Evolutionary conservation across 257 asterid genomes (phyloP).

Genomic region (Solanum acaule): DNA sequence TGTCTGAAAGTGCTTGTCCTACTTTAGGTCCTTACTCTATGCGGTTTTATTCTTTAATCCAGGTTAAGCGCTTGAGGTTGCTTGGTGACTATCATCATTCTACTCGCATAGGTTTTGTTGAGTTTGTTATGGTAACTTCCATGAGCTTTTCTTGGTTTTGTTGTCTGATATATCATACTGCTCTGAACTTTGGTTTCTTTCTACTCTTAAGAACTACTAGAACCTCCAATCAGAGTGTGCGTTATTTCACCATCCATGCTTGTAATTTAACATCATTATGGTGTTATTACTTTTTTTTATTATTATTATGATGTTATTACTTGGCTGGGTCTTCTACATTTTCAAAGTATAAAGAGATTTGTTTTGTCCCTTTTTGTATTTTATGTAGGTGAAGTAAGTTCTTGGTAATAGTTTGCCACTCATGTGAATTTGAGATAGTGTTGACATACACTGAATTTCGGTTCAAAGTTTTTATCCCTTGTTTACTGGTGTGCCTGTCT

Average conservation of each 20-base stretch:
- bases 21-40: not conserved
- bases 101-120: slow-evolving; percentile 94
- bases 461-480: too few species aligned
- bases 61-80: slow-evolving; percentile 94
- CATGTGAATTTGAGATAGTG: too few species aligned
- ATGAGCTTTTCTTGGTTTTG: not conserved
- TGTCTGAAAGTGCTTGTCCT: not conserved
- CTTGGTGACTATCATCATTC: slow-evolving; percentile 95
- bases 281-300: not conserved
- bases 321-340: too few species aligned
- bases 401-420: too few species aligned
- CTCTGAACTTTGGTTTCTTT: not conserved
- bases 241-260: not conserved
- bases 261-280: not conserved
- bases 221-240: not conserved
- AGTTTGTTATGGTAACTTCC: slow-evolving; percentile 76
- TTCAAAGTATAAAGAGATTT: too few species aligned
- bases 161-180: not conserved
- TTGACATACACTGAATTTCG: too few species aligned
- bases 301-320: not conserved
- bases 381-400: too few species aligned
- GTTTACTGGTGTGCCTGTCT: too few species aligned
- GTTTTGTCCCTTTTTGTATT: too few species aligned
- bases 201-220: not conserved
- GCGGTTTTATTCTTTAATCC: slow-evolving; percentile 20